Evolutionary conservation across 2,329 filamentous ascomycete genomes (phyloP).

Genomic region (Metarhizium album): DNA sequence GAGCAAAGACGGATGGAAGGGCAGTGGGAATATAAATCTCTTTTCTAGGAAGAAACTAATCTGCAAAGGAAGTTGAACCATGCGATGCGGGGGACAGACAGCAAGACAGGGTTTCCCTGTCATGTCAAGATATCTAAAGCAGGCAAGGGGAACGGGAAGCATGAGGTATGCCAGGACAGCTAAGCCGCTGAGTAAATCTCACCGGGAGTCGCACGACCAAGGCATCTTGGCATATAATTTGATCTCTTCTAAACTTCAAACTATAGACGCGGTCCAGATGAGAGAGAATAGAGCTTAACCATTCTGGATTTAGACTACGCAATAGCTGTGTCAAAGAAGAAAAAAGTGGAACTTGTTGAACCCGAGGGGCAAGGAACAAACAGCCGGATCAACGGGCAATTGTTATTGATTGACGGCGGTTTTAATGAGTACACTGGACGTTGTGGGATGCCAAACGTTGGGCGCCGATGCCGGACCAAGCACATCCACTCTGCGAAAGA

Average conservation of each 20-base stretch:
- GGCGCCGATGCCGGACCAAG: background rate
- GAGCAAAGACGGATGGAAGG: background rate
- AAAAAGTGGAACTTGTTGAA: background rate
- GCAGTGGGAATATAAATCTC: background rate
- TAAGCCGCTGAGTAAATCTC: background rate
- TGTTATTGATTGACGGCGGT: no score
- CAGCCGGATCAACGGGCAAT: no score
- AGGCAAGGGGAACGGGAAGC: background rate
- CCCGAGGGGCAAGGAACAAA: no score
- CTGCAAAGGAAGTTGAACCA: background rate
- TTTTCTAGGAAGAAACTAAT: background rate
- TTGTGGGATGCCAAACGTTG: no score
- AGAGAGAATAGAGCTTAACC: conserved; percentile 1
- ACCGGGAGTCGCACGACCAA: background rate
- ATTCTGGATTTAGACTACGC: background rate
- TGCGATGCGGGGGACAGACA: no score
- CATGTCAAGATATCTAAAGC: conserved; percentile 2
- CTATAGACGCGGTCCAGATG: background rate
- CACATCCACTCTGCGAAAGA: background rate
- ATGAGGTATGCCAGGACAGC: background rate
- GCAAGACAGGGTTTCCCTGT: background rate
- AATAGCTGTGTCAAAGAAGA: background rate
- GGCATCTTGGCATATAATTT: conserved; percentile 5
- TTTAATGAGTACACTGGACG: no score
- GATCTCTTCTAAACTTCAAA: background rate